Conservation (phyloP, 352 stramenopile genomes). For the Phytopythium oedochilum region DNA sequence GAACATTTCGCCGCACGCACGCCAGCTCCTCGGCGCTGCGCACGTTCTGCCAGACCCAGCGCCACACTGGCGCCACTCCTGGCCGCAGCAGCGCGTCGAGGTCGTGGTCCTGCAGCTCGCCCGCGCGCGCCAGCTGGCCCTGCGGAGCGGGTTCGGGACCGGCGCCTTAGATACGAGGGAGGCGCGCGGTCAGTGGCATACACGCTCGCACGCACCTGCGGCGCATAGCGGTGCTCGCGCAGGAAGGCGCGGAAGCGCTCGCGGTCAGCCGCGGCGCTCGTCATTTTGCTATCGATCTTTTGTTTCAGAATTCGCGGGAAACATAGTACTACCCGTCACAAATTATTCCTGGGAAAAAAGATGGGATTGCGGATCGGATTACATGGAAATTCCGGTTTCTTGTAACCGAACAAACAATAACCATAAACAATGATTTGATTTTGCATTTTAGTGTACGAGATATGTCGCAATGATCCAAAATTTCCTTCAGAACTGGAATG, state of each 20-base stretch:
- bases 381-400: too few relatives aligned
- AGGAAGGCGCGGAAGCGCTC: conserved; percentile 41
- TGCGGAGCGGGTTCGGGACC: conserved; percentile 1
- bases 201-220: conserved; percentile 17
- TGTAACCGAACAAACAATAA: too few relatives aligned
- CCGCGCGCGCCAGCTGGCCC: conserved; percentile 25
- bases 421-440: too few relatives aligned
- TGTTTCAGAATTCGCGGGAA: too few relatives aligned
- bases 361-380: too few relatives aligned
- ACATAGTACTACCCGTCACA: too few relatives aligned
- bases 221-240: conserved; percentile 29
- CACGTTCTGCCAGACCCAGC: conserved; percentile 34
- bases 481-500: too few relatives aligned
- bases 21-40: conserved; percentile 33
- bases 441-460: too few relatives aligned
- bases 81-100: conserved; percentile 37
- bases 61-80: conserved; percentile 25
- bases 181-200: too few relatives aligned
- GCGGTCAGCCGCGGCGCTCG: conserved; percentile 10
- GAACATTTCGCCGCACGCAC: conserved; percentile 20
- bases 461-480: too few relatives aligned
- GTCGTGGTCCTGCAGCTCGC: conserved; percentile 31
- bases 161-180: neutral
- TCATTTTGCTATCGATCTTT: neutral
- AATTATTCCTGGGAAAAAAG: too few relatives aligned